Percentiles rank a stretch among this genome's conserved stretches.
phyloP scores from a whole-genome alignment of 768 basidiomycete species.

The Phanerochaete carnosa region DNA sequence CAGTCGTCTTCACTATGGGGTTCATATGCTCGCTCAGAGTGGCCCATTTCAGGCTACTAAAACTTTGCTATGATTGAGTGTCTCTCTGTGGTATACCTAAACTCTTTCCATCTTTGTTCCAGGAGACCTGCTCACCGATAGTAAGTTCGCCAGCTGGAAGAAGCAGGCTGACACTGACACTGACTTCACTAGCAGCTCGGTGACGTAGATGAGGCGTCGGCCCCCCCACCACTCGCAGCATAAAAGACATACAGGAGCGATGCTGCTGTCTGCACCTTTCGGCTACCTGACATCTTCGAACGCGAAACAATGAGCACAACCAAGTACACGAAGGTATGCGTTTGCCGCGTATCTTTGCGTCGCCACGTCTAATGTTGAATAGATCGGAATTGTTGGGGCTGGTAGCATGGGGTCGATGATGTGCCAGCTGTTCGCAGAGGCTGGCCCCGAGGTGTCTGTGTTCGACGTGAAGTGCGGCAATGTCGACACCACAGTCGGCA shows the following conservation, averaged over 20 bases:
- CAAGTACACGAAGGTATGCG: background rate
- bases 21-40: no score
- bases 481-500: constrained; percentile 13
- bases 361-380: background rate
- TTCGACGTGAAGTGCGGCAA: constrained; percentile 17
- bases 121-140: no score
- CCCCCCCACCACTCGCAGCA: background rate
- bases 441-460: constrained; percentile 16
- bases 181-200: background rate
- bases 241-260: background rate
- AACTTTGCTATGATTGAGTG: no score
- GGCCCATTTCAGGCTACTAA: no score
- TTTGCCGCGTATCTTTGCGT: background rate
- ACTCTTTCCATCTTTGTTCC: no score
- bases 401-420: constrained; percentile 23
- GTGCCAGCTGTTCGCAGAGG: constrained; percentile 24
- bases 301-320: background rate
- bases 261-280: background rate
- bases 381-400: constrained; percentile 21
- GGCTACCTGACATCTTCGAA: background rate
- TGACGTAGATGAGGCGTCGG: background rate
- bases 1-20: no score
- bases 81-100: no score
- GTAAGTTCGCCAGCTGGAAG: no score
- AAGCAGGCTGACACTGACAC: background rate